phyloP scores from a whole-genome alignment of 345 rosid genomes.

The Jatropha curcas region DNA sequence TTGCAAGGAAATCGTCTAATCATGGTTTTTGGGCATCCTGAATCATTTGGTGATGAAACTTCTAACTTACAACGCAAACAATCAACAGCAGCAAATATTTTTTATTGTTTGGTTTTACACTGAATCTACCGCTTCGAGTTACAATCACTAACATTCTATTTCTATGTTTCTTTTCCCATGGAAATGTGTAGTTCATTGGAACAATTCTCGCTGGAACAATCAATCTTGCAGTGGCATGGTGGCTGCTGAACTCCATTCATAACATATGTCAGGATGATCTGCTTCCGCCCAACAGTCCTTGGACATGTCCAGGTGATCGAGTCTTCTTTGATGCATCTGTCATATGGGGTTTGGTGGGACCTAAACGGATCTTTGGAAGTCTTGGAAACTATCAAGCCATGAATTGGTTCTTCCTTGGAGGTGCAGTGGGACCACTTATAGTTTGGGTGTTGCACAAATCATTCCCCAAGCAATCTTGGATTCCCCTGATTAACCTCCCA shows the following conservation, averaged over 20 bases:
- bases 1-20: no score
- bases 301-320: conserved; percentile 85
- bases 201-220: conserved; percentile 84
- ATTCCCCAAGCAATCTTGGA: conserved; percentile 81
- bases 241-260: conserved; percentile 63
- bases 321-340: conserved; percentile 93
- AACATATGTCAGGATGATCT: conserved; percentile 81
- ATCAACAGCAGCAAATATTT: background rate
- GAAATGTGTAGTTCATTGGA: conserved; percentile 58
- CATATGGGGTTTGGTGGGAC: conserved; percentile 90
- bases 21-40: no score
- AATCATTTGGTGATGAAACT: no score
- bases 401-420: conserved; percentile 91
- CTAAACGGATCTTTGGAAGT: conserved; percentile 69
- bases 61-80: no score
- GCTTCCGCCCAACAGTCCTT: conserved; percentile 69
- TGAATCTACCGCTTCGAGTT: background rate
- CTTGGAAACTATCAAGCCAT: conserved; percentile 68
- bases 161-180: conserved; percentile 3
- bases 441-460: conserved; percentile 71
- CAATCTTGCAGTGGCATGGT: conserved; percentile 81
- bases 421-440: conserved; percentile 72
- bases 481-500: conserved; percentile 80
- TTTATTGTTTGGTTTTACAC: background rate
- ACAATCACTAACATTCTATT: conserved; percentile 6